A percentile compares a stretch with the other conserved stretches of the same genome.
phyloP scores from a whole-genome alignment of 148 eudicot species.

The Rhododendron williamsianum region DNA sequence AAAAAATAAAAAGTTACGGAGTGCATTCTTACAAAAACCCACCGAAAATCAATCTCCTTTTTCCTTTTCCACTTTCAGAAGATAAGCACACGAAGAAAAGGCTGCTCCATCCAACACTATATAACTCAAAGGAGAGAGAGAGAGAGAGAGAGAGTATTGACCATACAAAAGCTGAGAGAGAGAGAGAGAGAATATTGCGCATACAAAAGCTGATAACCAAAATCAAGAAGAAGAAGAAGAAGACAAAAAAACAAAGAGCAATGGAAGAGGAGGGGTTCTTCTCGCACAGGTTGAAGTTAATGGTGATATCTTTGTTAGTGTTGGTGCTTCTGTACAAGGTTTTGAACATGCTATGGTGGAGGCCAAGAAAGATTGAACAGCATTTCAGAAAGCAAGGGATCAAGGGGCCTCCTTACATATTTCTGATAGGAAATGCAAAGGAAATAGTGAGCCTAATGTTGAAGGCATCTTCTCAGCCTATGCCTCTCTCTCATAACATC shows the following conservation, averaged over 20 bases:
- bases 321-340: conserved; percentile 32
- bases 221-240: background rate
- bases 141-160: background rate
- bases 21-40: background rate
- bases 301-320: conserved; percentile 23
- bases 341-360: conserved; percentile 66
- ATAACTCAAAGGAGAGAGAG: background rate
- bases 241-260: background rate
- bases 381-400: conserved; percentile 84
- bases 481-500: conserved; percentile 71
- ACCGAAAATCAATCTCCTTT: background rate
- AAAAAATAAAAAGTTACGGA: background rate
- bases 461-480: conserved; percentile 70
- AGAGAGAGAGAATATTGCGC: background rate
- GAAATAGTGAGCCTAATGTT: conserved; percentile 67
- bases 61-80: conserved; percentile 8
- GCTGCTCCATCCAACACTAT: conserved; percentile 20
- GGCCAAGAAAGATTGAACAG: conserved; percentile 61
- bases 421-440: conserved; percentile 80
- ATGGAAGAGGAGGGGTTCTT: conserved; percentile 10
- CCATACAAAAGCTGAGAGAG: no score
- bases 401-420: conserved; percentile 75
- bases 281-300: conserved; percentile 21
- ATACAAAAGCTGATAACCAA: background rate
- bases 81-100: conserved; percentile 30